These are phyloP conservation scores for Candida qinlingensis DNA, from an alignment of 805 yeast species.

Conservation along the genomic window DNA sequence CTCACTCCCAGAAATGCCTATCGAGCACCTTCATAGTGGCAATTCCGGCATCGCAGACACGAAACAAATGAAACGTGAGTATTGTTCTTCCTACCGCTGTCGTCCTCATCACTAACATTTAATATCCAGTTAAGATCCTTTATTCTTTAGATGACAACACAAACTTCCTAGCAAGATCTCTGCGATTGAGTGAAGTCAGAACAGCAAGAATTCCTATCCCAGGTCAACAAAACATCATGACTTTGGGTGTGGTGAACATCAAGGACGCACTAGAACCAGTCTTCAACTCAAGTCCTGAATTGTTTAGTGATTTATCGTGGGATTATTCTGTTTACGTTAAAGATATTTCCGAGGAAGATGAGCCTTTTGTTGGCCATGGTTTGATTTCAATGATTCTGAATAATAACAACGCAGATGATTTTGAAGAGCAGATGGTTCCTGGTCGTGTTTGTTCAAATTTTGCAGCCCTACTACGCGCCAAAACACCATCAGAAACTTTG, in stretches of 20 bases:
- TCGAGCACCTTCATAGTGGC: slow-evolving; percentile 12
- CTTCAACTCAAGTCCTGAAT: slow-evolving; percentile 42
- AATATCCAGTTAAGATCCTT: slow-evolving; percentile 28
- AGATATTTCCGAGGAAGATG: slow-evolving; percentile 46
- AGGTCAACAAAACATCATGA: slow-evolving; percentile 37
- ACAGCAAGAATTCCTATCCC: slow-evolving; percentile 40
- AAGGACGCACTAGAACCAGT: slow-evolving; percentile 41
- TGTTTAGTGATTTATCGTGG: slow-evolving; percentile 30
- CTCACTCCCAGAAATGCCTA: slow-evolving; percentile 26
- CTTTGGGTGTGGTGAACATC: slow-evolving; percentile 37
- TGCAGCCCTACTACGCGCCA: slow-evolving; percentile 35
- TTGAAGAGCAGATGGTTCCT: slow-evolving; percentile 38
- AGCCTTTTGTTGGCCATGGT: slow-evolving; percentile 46
- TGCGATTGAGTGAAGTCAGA: slow-evolving; percentile 30
- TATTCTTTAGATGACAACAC: slow-evolving; percentile 39
- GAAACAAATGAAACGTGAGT: slow-evolving; percentile 22
- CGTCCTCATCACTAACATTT: slow-evolving; percentile 1
- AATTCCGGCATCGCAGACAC: slow-evolving; percentile 11
- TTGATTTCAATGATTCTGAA: slow-evolving; percentile 31
- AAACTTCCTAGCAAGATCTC: slow-evolving; percentile 38
- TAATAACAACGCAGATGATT: slow-evolving; percentile 10
- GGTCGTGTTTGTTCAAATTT: slow-evolving; percentile 55
- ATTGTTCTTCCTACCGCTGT: background rate
- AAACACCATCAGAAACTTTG: slow-evolving; percentile 41
- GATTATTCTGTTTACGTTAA: slow-evolving; percentile 43